Percentiles rank a stretch among this genome's conserved stretches.
phyloP scores from a whole-genome alignment of 2,329 filamentous ascomycete species.

The Talaromyces verruculosus region DNA sequence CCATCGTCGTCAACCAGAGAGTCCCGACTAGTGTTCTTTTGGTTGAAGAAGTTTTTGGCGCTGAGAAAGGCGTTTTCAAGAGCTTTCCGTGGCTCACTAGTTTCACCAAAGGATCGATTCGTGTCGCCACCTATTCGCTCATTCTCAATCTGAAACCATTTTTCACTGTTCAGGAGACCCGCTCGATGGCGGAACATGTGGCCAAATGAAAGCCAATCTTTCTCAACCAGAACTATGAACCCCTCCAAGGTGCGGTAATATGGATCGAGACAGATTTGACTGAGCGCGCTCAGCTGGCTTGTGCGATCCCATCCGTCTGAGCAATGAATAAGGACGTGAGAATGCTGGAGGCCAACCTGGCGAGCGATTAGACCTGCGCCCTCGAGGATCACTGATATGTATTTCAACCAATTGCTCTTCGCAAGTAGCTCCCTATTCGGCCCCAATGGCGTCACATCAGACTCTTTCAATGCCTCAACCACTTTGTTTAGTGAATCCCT shows the following conservation, averaged over 20 bases:
- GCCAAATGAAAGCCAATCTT: conserved; percentile 96
- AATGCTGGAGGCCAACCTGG: conserved; percentile 87
- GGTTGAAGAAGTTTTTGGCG: conserved; percentile 87
- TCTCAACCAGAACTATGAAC: conserved; percentile 91
- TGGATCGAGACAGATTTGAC: conserved; percentile 91
- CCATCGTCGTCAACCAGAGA: conserved; percentile 63
- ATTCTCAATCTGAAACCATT: conserved; percentile 88
- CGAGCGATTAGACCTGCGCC: conserved; percentile 81
- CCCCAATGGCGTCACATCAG: conserved; percentile 78
- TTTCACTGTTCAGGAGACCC: conserved; percentile 82
- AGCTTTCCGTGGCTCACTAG: conserved; percentile 61
- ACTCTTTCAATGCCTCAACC: conserved; percentile 86
- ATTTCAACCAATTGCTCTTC: conserved; percentile 87
- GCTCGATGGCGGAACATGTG: conserved; percentile 97
- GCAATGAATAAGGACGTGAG: conserved; percentile 94
- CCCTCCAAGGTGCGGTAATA: conserved; percentile 93
- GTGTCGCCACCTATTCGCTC: conserved; percentile 65
- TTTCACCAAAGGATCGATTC: conserved; percentile 42
- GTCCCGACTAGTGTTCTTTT: conserved; percentile 67
- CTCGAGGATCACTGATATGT: conserved; percentile 80
- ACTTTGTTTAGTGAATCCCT: conserved; percentile 84
- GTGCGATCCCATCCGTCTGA: conserved; percentile 99
- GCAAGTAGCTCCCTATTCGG: conserved; percentile 78
- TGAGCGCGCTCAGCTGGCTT: conserved; percentile 85
- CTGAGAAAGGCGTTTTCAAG: conserved; percentile 82